A percentile compares a stretch with the other conserved stretches of the same genome.
phyloP scores from a whole-genome alignment of 352 stramenopile genomes.

The Pythium aquatile region DNA sequence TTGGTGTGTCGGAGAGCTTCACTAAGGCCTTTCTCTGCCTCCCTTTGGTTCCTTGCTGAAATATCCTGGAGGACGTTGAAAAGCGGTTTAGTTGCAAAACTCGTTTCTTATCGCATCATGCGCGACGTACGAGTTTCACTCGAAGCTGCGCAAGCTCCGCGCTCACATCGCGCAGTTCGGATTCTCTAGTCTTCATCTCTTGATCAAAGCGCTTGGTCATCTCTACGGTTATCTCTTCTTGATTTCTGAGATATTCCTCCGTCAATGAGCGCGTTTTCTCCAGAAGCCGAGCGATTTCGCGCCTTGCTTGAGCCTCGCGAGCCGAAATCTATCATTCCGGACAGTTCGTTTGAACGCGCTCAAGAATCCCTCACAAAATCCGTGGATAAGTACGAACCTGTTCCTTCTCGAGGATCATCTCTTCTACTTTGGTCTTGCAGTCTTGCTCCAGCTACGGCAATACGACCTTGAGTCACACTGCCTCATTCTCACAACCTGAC shows the following conservation, averaged over 20 bases:
- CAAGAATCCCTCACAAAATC: too few species aligned
- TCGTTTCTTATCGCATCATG: too few species aligned
- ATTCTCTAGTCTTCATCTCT: conserved; percentile 45
- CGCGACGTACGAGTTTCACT: conserved; percentile 41
- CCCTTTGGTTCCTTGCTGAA: conserved; percentile 44
- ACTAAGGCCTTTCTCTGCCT: conserved; percentile 47
- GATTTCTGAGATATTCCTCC: conserved; percentile 43
- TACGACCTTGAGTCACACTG: not conserved
- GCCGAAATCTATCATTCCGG: conserved; percentile 40
- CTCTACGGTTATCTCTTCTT: conserved; percentile 40
- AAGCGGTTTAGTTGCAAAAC: not conserved
- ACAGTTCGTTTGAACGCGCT: too few species aligned
- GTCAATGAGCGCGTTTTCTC: conserved; percentile 52
- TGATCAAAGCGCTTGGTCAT: conserved; percentile 37
- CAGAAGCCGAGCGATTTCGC: conserved; percentile 67
- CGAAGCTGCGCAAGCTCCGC: conserved; percentile 50
- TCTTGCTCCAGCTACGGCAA: conserved; percentile 56
- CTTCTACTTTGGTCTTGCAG: conserved; percentile 69
- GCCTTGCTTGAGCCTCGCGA: conserved; percentile 60
- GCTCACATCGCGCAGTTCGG: conserved; percentile 49
- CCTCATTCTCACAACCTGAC: not conserved
- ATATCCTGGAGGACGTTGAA: conserved; percentile 31
- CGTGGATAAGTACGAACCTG: conserved; percentile 32
- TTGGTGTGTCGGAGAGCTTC: conserved; percentile 39
- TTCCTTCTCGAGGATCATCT: conserved; percentile 73